A percentile compares a stretch with the other conserved stretches of the same genome.
phyloP scores from a whole-genome alignment of 108 stramenopile genomes.

The Cyclotella kingstonii region DNA sequence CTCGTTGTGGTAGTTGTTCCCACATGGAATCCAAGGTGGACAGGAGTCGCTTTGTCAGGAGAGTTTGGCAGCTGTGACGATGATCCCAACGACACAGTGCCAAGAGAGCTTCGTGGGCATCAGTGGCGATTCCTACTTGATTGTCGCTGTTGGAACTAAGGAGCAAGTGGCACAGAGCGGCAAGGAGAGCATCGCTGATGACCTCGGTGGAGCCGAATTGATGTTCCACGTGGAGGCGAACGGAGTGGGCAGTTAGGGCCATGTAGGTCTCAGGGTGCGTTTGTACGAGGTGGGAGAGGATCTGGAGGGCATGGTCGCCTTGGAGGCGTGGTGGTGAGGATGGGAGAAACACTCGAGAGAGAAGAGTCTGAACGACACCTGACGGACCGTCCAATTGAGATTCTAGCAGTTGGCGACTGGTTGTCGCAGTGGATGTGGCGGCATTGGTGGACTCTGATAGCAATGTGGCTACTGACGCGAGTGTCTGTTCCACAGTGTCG shows the following conservation, averaged over 20 bases:
- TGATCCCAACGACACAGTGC: constrained; percentile 21
- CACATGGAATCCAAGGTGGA: constrained; percentile 12
- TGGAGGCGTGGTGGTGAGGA: neutral
- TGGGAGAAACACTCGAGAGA: constrained; percentile 18
- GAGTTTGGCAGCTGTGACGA: constrained; percentile 1
- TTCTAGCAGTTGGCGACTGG: constrained; percentile 19
- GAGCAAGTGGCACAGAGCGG: constrained; percentile 22
- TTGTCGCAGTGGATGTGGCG: neutral
- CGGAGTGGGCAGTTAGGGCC: constrained; percentile 10
- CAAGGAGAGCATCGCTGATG: constrained; percentile 24
- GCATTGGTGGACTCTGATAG: neutral
- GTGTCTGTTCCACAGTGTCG: neutral
- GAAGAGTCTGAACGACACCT: constrained; percentile 17
- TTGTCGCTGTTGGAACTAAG: constrained; percentile 25
- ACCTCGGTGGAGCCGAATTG: constrained; percentile 1
- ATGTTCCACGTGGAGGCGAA: constrained; percentile 25
- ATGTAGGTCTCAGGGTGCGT: constrained; percentile 15
- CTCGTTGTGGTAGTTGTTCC: constrained; percentile 23
- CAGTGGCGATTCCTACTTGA: constrained; percentile 27
- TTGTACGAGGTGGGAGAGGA: constrained; percentile 26
- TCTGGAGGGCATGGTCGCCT: constrained; percentile 21
- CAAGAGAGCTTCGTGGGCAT: constrained; percentile 26
- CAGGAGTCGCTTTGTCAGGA: constrained; percentile 8
- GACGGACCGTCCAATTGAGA: constrained; percentile 17
- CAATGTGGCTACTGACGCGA: neutral